These are phyloP conservation scores for Globisporangium middletonii DNA, from an alignment of 352 stramenopile species.

Conservation along the genomic window DNA sequence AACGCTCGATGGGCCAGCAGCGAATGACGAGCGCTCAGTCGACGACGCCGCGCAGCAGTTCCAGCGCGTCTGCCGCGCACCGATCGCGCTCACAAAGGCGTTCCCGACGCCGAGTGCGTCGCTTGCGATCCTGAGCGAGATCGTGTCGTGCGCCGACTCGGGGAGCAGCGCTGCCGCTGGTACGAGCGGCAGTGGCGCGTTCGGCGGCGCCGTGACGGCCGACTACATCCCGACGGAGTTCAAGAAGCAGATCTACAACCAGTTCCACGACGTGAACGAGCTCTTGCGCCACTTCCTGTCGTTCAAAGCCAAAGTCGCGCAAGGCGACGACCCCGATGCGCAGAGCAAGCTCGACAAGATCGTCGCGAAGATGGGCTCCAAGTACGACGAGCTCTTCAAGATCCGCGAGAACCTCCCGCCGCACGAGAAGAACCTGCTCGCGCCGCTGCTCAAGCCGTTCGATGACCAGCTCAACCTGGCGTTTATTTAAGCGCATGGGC, in stretches of 20 bases:
- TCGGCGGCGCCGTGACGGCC: conserved; percentile 46
- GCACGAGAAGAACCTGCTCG: conserved; percentile 79
- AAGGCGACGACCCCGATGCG: conserved; percentile 44
- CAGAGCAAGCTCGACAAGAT: conserved; percentile 80
- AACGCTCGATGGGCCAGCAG: conserved; percentile 3
- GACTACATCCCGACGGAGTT: conserved; percentile 82
- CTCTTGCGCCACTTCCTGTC: conserved; percentile 78
- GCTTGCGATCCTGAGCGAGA: conserved; percentile 52
- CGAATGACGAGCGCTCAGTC: background rate
- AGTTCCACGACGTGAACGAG: conserved; percentile 83
- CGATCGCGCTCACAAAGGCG: conserved; percentile 45
- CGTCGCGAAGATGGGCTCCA: conserved; percentile 82
- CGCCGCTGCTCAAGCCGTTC: conserved; percentile 78
- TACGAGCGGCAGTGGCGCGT: conserved; percentile 3
- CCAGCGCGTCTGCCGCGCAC: conserved; percentile 26
- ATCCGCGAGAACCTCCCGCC: conserved; percentile 74
- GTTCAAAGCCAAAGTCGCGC: conserved; percentile 69
- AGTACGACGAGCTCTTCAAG: conserved; percentile 84
- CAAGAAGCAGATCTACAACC: conserved; percentile 83
- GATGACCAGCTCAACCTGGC: conserved; percentile 85
- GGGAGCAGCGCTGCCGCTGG: conserved; percentile 24
- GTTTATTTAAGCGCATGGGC: conserved; percentile 54
- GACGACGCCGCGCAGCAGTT: conserved; percentile 39
- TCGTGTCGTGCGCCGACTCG: conserved; percentile 58
- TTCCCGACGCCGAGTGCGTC: conserved; percentile 48